These are phyloP conservation scores for Nitzschia sp. DNA, from an alignment of 108 stramenopile genomes.

Conservation along the genomic window DNA sequence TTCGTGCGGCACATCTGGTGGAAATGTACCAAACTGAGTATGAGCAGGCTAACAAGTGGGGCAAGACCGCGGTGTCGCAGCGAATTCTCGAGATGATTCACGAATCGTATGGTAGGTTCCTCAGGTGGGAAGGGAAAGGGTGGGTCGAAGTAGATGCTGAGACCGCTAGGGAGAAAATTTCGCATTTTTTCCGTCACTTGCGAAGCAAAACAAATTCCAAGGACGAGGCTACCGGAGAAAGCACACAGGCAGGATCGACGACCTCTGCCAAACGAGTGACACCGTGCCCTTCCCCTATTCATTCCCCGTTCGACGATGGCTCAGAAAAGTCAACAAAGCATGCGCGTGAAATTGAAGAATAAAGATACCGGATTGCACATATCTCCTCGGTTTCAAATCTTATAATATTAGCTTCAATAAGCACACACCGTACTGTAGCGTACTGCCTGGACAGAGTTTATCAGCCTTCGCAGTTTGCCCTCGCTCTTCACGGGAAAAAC, in stretches of 20 bases:
- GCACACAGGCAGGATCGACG: background rate
- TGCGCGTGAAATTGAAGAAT: background rate
- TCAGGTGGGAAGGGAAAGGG: slow-evolving; percentile 27
- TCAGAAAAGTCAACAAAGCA: background rate
- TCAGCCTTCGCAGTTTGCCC: too few species aligned
- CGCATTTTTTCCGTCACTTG: slow-evolving; percentile 28
- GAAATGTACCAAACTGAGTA: slow-evolving; percentile 29
- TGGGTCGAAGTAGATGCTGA: slow-evolving; percentile 29
- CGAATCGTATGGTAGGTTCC: slow-evolving; percentile 30
- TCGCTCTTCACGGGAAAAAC: too few species aligned
- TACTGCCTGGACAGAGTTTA: background rate
- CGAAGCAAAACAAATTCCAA: slow-evolving; percentile 1
- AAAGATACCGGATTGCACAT: background rate
- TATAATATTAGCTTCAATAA: background rate
- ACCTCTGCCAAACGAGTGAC: background rate
- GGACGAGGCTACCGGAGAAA: background rate
- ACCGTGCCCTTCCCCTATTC: background rate
- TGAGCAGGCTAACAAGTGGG: slow-evolving; percentile 25
- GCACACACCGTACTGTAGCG: background rate
- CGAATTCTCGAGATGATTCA: slow-evolving; percentile 22
- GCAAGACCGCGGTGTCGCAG: slow-evolving; percentile 34
- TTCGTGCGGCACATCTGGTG: slow-evolving; percentile 14
- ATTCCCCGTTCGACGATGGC: background rate
- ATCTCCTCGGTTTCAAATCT: background rate
- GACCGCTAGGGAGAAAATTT: slow-evolving; percentile 24